Base-by-base conservation (phyloP, 768 basidiomycete species). In the Hydnum rufescens region DNA sequence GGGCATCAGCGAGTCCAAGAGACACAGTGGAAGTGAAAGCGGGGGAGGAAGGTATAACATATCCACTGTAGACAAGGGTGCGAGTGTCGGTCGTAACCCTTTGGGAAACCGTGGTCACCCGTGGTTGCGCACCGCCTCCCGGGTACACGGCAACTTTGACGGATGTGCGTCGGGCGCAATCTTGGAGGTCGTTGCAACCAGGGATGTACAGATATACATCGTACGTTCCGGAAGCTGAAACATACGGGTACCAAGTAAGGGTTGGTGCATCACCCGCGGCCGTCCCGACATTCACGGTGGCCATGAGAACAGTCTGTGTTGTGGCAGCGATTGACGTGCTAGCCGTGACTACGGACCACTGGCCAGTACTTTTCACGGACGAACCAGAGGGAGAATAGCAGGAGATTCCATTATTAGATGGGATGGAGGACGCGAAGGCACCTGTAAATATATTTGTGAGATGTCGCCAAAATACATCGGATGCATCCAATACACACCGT, bases 211-310 rank as follows among this genome's bases (percentile, higher is more conserved):
- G 62, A 64, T 80, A 83, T 57, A 97, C 70, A 39, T 80, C 75
- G 65, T 99, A 99, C 54, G 75, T 67, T 30, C 90, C 95, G 2
- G 83, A 73, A 5, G 85, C 81, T 0, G 86, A 86, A n/a, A 97
- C 80, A 60, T 87, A 89, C 0, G 92, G 92, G 64, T 76, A 73
- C 81, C 87, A 95, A 0, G 84, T 90, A 62, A 93, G 76, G 32
- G 73, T 78, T 13, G 95, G 86, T n/a, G 74, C 75, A 28, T 72
- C 64, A 1, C 74, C 61, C 3, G 78, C 53, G 1, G 76, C 58
- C 0, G 82, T 80, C 16, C 77, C 80, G 30, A 82, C 80, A 29
- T 69, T 58, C 8, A 89, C 74, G 1, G 67, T 67, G 16, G 89
- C 73, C 23, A 80, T 72, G 18, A 90, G 74, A 44, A 90, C 79